Evolutionary conservation across 1,139 yeast species (phyloP).

Genomic region (Candida sanyaensis): DNA sequence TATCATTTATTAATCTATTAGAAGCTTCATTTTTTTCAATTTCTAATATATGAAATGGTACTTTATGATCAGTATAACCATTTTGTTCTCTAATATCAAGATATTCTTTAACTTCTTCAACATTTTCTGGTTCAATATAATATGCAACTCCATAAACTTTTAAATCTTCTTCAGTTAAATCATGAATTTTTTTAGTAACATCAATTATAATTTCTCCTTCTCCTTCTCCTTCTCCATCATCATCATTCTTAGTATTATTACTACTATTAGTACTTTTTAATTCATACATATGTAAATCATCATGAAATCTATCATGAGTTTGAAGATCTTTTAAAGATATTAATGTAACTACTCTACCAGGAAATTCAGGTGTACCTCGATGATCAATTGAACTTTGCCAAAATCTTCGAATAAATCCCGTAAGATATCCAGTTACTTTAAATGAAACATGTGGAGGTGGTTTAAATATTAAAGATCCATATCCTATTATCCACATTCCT

Average conservation of each 20-base stretch:
- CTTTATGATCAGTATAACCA: constrained; percentile 76
- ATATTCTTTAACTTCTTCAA: constrained; percentile 61
- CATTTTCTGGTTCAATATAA: constrained; percentile 69
- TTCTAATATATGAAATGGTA: constrained; percentile 59
- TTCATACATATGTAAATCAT: constrained; percentile 49
- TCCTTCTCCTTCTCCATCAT: no score
- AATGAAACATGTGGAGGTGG: constrained; percentile 77
- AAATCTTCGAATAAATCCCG: constrained; percentile 78
- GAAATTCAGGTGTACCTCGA: constrained; percentile 80
- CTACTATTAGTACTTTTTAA: constrained; percentile 16
- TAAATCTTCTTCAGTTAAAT: constrained; percentile 46
- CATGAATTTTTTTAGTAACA: constrained; percentile 14
- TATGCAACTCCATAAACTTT: constrained; percentile 83
- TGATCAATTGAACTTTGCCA: constrained; percentile 94
- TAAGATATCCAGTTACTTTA: constrained; percentile 70
- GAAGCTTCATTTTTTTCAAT: constrained; percentile 19
- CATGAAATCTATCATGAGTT: constrained; percentile 36
- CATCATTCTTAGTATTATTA: no score
- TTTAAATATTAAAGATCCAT: constrained; percentile 87
- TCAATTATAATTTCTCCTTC: constrained; percentile 10
- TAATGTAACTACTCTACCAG: constrained; percentile 88
- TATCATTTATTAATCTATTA: constrained; percentile 8
- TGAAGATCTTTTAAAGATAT: constrained; percentile 59
- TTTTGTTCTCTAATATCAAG: constrained; percentile 84
- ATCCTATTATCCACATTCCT: constrained; percentile 83